Evolutionary conservation across 2,329 filamentous ascomycete species (phyloP), one percentile per base, ranked within the genome.

Genomic region (Colletotrichum costaricense): DNA sequence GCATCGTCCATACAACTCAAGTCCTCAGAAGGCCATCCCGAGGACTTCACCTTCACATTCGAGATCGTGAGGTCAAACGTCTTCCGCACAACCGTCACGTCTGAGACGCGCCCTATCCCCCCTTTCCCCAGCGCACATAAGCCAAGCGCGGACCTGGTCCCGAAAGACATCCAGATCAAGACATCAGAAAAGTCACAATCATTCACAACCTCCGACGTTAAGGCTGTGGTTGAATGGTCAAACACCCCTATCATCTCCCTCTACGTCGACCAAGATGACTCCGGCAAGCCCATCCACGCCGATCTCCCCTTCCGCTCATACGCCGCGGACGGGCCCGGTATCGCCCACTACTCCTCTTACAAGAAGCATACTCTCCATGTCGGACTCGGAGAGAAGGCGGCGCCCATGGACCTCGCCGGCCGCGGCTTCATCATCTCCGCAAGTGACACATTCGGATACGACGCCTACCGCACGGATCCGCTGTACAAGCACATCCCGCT

Each of bases 401-500:
- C 92, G 0, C 93, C 93, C 0, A 93, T 94, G 91, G 90, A 94
- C 77, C 85, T 95, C 1, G 91, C 88, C 0, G 91, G 91, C 38
- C 87, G 93, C 0, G 86, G 89, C 30, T 94, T 94, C 79, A 86
- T 88, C 30, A 84, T 94, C 16, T 90, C 91, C 0, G 92, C 91
- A 2, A 94, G 91, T 0, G 93, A 94, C 80, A 92, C 89, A 49
- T 94, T 94, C 76, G 92, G 93, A 2, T 94, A 95, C 78, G 92
- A 94, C 76, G 88, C 91, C 4, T 90, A 93, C 78, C 88, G 88
- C 11, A 93, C 92, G 3, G 92, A 94, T 79, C 93, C 93, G 0
- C 84, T 94, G 67, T 94, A 94, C 83, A 94, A 95, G 82, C 91
- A 94, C 77, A 93, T 94, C 52, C 93, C 93, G 0, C 86, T 94